Base-by-base conservation (phyloP, 169 alveolate species). In the Theileria annulata region DNA sequence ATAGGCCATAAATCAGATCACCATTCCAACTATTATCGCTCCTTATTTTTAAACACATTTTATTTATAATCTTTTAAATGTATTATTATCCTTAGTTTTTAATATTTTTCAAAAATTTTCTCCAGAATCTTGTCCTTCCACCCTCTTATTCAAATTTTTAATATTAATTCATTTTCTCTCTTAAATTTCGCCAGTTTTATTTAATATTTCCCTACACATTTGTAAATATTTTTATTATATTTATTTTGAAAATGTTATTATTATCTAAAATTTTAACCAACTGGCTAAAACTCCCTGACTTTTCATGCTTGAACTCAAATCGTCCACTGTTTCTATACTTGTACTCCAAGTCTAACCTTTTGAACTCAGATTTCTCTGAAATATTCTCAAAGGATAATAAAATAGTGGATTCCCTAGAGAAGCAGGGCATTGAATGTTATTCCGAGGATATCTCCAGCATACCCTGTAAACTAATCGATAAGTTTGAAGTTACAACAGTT, bases 401-500 rank as follows among this genome's bases (percentile, higher is more conserved):
- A 19, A 35, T 69, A 6, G 27, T 28, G 33, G 31, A 47, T 13
- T 1, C 75, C 33, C 47, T 79, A 12, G 47, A 58, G 31, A 60
- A 69, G 2, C 62, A 63, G n/a, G 58, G 60, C 31, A 72, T 80
- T 23, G 72, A 58, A 25, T 80, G 88, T 33, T 80, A 72, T 15
- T 59, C 60, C 0, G 68, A 62, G 56, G 78, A 80, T 27, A 72
- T 73, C 19, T 33, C 49, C 0, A 37, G 69, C 9, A 17, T 73
- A 28, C 82, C 67, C 30, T 64, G 63, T 2, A 66, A 62, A 12
- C 23, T 72, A 0, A 13, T 80, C 23, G 71, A 75, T 21, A 60
- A 63, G 37, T 66, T 80, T 3, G 83, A 63, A 17, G 59, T 80
- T 23, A 72, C 33, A 8, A 80, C 78, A 31, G 88, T 73, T 1